phyloP scores from a whole-genome alignment of 139 green algal species.

The Ettlia oleoabundans region DNA sequence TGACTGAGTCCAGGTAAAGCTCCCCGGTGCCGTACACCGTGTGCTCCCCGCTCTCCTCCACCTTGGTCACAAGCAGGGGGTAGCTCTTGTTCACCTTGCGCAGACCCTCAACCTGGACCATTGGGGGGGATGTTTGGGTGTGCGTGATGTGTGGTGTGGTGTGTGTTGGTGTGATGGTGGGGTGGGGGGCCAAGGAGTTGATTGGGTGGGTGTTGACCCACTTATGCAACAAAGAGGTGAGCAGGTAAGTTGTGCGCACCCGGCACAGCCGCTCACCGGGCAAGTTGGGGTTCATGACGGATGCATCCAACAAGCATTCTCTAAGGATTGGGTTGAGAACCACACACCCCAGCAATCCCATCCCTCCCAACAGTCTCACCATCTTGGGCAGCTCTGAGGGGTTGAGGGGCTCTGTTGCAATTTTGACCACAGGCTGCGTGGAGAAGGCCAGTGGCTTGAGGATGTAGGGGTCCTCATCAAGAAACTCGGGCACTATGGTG shows the following conservation, averaged over 20 bases:
- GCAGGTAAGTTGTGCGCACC: too few relatives aligned
- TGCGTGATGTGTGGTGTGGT: background rate
- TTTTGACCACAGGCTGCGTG: slow-evolving; percentile 88
- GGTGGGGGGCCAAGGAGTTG: background rate
- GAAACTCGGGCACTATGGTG: slow-evolving; percentile 82
- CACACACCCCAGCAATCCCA: background rate
- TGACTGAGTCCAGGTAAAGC: slow-evolving; percentile 95
- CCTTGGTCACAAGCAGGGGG: slow-evolving; percentile 87
- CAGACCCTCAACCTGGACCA: slow-evolving; percentile 69
- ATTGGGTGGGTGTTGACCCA: too few relatives aligned
- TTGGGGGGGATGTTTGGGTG: background rate
- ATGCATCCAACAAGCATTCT: too few relatives aligned
- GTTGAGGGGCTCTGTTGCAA: slow-evolving; percentile 96
- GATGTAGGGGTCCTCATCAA: slow-evolving; percentile 80
- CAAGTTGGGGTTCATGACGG: too few relatives aligned
- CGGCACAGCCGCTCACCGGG: too few relatives aligned
- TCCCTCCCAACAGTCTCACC: slow-evolving; percentile 55
- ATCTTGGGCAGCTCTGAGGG: slow-evolving; percentile 97
- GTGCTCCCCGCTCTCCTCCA: slow-evolving; percentile 98
- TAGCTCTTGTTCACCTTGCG: slow-evolving; percentile 94
- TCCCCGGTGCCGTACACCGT: slow-evolving; percentile 96
- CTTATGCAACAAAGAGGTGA: too few relatives aligned
- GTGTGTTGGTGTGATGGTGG: background rate
- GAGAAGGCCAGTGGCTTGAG: slow-evolving; percentile 82
- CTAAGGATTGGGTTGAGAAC: too few relatives aligned